These are phyloP conservation scores for Hymenoscyphus occultus DNA, from an alignment of 2,329 filamentous ascomycete species.

Conservation along the genomic window DNA sequence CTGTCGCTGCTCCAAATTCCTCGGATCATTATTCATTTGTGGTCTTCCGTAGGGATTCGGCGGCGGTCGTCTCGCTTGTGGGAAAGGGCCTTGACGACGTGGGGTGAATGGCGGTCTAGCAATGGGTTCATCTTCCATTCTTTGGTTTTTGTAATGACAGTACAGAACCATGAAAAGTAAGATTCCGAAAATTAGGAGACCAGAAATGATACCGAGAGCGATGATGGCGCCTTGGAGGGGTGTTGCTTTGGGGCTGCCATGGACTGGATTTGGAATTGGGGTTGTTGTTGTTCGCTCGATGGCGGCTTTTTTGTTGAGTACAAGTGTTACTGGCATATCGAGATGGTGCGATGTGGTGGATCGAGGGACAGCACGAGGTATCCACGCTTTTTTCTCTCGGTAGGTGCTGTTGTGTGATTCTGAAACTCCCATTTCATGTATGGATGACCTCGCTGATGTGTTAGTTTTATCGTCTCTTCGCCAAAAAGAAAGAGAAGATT, in stretches of 20 bases:
- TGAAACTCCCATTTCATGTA: neutral
- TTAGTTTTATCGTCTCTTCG: too few relatives aligned
- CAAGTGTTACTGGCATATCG: neutral
- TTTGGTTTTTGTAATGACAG: neutral
- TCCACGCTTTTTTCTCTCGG: neutral
- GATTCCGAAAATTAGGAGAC: slow-evolving; percentile 13
- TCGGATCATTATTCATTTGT: neutral
- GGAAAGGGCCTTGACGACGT: neutral
- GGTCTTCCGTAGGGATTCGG: neutral
- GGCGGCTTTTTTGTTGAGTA: neutral
- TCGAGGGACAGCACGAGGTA: neutral
- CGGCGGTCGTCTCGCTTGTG: neutral
- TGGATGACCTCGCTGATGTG: neutral
- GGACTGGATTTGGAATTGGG: neutral
- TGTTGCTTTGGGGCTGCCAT: neutral
- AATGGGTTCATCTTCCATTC: neutral
- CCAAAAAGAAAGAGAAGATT: too few relatives aligned
- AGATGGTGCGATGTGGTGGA: neutral
- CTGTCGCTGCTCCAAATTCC: neutral
- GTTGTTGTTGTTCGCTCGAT: neutral
- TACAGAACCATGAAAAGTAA: slow-evolving; percentile 15
- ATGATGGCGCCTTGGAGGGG: slow-evolving; percentile 16
- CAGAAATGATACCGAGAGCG: slow-evolving; percentile 15
- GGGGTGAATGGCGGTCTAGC: neutral
- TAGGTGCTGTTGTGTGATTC: neutral